These are phyloP conservation scores for Porogramme epimiltina DNA, from an alignment of 1,284 basidiomycete species.

Conservation along the genomic window DNA sequence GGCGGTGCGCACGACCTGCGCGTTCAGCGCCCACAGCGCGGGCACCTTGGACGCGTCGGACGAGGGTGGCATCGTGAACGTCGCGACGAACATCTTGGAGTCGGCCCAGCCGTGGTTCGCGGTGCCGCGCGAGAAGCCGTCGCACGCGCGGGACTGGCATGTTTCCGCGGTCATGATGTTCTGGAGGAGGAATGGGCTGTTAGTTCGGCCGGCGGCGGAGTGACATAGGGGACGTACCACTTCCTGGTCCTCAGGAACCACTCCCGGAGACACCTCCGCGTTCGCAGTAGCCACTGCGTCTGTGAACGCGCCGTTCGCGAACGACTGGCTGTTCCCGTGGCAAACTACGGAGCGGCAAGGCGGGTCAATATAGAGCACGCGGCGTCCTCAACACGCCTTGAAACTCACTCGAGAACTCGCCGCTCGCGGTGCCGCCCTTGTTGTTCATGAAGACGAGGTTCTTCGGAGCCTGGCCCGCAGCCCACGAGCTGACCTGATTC, in stretches of 20 bases:
- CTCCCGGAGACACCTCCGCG: constrained; percentile 10
- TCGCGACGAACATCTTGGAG: constrained; percentile 31
- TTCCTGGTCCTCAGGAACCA: constrained; percentile 16
- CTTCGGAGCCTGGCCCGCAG: constrained; percentile 17
- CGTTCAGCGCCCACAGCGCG: constrained; percentile 35
- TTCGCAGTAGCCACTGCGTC: constrained; percentile 18
- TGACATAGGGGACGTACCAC: constrained; percentile 5
- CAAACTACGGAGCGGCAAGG: constrained; percentile 9
- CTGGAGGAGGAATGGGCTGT: constrained; percentile 7
- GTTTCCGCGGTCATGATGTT: constrained; percentile 30
- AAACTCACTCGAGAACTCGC: constrained; percentile 32
- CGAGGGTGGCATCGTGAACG: constrained; percentile 26
- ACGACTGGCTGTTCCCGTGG: constrained; percentile 25
- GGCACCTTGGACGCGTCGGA: constrained; percentile 23
- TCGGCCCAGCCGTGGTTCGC: constrained; percentile 33
- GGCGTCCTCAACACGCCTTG: not conserved
- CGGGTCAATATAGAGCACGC: not conserved
- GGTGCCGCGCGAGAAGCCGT: constrained; percentile 33
- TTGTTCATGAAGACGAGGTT: constrained; percentile 38
- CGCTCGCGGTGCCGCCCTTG: constrained; percentile 30
- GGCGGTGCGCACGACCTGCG: constrained; percentile 32
- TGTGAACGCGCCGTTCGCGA: constrained; percentile 23
- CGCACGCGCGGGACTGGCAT: constrained; percentile 23
- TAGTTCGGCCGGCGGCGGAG: not conserved
- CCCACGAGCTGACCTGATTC: constrained; percentile 30